Evolutionary conservation across 208 protist species (phyloP).

Genomic region (Acanthamoeba sp.): DNA sequence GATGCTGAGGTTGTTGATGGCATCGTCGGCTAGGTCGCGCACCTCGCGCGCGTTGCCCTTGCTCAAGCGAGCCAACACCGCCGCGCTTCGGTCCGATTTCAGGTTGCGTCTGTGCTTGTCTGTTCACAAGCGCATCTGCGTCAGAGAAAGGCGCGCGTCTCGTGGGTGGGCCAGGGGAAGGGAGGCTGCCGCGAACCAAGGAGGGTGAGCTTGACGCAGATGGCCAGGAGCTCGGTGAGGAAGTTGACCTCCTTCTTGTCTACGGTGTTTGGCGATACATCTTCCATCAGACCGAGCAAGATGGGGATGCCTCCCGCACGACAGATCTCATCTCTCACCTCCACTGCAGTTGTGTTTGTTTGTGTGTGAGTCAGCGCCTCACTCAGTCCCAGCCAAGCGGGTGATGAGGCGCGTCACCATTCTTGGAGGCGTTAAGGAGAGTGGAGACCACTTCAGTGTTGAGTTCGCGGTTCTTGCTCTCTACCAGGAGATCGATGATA

Average conservation of each 20-base stretch:
- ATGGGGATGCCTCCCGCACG: slow-evolving; percentile 14
- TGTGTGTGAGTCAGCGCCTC: neutral
- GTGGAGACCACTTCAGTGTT: slow-evolving; percentile 21
- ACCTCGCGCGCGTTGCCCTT: neutral
- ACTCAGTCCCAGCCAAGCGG: neutral
- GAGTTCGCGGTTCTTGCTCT: neutral
- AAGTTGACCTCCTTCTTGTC: slow-evolving; percentile 45
- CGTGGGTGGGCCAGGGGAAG: neutral
- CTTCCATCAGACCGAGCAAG: neutral
- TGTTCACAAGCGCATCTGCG: neutral
- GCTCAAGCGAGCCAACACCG: neutral
- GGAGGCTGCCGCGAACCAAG: neutral
- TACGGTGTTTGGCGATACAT: neutral
- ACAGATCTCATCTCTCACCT: slow-evolving; percentile 44
- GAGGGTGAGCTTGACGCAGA: slow-evolving; percentile 24
- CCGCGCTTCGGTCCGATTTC: neutral
- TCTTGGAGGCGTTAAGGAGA: slow-evolving; percentile 38
- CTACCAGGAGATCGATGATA: slow-evolving; percentile 17
- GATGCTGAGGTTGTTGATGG: slow-evolving; percentile 9
- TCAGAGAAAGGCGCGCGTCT: neutral
- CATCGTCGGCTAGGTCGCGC: neutral
- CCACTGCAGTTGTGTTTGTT: neutral
- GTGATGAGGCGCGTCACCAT: neutral
- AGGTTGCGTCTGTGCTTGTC: slow-evolving; percentile 19
- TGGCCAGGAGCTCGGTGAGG: slow-evolving; percentile 1